These are phyloP conservation scores for Triangularia setosa DNA, from an alignment of 2,329 filamentous ascomycete species.

Conservation along the genomic window DNA sequence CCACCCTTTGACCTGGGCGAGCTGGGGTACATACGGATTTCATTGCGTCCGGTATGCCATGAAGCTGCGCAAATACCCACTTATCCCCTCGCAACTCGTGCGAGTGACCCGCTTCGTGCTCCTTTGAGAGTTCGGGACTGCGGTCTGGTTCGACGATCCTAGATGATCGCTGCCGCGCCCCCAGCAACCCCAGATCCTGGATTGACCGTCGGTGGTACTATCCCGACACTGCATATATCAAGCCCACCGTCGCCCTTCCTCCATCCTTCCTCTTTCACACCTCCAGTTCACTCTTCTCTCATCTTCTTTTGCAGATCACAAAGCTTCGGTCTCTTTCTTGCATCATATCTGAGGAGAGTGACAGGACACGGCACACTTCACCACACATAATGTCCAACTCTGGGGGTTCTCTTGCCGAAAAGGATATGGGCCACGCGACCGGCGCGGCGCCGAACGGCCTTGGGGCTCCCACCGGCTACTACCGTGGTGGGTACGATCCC, in stretches of 20 bases:
- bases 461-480: slow-evolving; percentile 20
- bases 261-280: background rate
- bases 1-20: background rate
- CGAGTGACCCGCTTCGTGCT: background rate
- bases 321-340: background rate
- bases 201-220: slow-evolving; percentile 7
- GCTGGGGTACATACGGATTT: background rate
- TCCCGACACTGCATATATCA: slow-evolving; percentile 3
- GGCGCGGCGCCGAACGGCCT: slow-evolving; percentile 13
- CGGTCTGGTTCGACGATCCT: slow-evolving; percentile 16
- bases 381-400: background rate
- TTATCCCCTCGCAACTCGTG: background rate
- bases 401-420: slow-evolving; percentile 8
- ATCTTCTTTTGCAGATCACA: background rate
- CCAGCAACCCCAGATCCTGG: slow-evolving; percentile 8
- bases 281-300: slow-evolving; percentile 1
- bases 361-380: background rate
- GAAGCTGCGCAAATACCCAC: background rate
- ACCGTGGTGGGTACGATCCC: slow-evolving; percentile 34
- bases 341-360: background rate
- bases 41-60: background rate
- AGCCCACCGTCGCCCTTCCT: background rate
- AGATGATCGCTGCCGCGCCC: slow-evolving; percentile 12
- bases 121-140: background rate
- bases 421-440: slow-evolving; percentile 22